Evolutionary conservation across 768 basidiomycete species (phyloP).

Genomic region (Pleurotus platypus): DNA sequence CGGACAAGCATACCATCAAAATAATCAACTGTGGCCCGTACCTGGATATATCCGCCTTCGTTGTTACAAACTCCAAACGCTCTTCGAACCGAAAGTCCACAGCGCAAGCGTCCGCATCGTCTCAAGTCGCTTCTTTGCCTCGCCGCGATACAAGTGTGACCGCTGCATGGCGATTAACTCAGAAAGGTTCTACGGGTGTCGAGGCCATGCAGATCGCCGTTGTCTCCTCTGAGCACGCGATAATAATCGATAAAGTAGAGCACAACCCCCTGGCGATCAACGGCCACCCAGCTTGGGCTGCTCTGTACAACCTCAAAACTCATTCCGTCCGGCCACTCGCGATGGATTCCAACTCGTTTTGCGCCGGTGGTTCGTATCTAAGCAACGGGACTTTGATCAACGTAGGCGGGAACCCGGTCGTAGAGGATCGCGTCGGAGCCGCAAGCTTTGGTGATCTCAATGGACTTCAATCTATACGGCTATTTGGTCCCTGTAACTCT

Average conservation of each 20-base stretch:
- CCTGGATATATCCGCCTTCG: constrained; percentile 62
- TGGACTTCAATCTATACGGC: constrained; percentile 70
- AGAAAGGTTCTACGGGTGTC: constrained; percentile 71
- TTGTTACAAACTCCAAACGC: constrained; percentile 41
- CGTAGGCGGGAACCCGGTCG: constrained; percentile 81
- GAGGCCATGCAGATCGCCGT: constrained; percentile 75
- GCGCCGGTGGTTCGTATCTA: constrained; percentile 78
- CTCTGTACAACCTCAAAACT: constrained; percentile 66
- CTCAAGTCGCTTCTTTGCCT: constrained; percentile 9
- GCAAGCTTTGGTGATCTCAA: constrained; percentile 75
- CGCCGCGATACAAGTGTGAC: background rate
- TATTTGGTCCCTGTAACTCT: constrained; percentile 64
- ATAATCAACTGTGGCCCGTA: constrained; percentile 52
- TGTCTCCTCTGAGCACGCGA: constrained; percentile 64
- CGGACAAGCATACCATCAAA: constrained; percentile 57
- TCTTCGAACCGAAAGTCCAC: background rate
- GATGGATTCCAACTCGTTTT: constrained; percentile 81
- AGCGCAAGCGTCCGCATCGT: background rate
- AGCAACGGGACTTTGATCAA: constrained; percentile 75
- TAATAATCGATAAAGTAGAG: constrained; percentile 83
- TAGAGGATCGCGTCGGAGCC: constrained; percentile 56
- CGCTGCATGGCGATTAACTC: constrained; percentile 51
- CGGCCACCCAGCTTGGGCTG: constrained; percentile 81
- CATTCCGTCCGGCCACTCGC: constrained; percentile 57
- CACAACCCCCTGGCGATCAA: constrained; percentile 74